These are phyloP conservation scores for Acanthamoeba divionensis DNA, from an alignment of 208 protist genomes.

Conservation along the genomic window DNA sequence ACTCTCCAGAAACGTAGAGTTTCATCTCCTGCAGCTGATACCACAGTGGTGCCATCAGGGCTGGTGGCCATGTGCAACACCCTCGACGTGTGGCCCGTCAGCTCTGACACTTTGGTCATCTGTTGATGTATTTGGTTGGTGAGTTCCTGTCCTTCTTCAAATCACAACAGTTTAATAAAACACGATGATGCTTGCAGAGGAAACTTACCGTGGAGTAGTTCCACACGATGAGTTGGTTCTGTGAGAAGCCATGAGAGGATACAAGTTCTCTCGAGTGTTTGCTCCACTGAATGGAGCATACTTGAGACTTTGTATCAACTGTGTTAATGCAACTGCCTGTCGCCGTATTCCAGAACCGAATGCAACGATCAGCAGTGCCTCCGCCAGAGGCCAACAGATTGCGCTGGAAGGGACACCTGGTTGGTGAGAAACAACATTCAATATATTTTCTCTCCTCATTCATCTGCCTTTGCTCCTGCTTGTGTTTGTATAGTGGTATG, in stretches of 20 bases:
- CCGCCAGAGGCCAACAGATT: slow-evolving; percentile 95
- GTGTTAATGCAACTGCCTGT: slow-evolving; percentile 88
- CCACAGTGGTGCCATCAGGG: slow-evolving; percentile 89
- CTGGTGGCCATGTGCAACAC: slow-evolving; percentile 96
- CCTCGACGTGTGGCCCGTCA: slow-evolving; percentile 95
- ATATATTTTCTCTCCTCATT: too few species aligned
- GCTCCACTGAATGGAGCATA: slow-evolving; percentile 94
- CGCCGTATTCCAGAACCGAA: slow-evolving; percentile 97
- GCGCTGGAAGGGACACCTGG: slow-evolving; percentile 81
- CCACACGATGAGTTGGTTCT: slow-evolving; percentile 98
- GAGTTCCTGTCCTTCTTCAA: too few species aligned
- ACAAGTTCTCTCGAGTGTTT: slow-evolving; percentile 93
- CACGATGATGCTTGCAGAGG: too few species aligned
- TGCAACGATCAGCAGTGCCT: slow-evolving; percentile 94
- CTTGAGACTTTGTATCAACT: slow-evolving; percentile 94
- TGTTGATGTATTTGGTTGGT: too few species aligned
- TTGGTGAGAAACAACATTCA: too few species aligned
- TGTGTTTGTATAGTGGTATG: slow-evolving; percentile 78
- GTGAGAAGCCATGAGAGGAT: slow-evolving; percentile 95
- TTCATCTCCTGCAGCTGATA: slow-evolving; percentile 80
- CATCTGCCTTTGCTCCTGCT: too few species aligned
- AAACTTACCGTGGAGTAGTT: slow-evolving; percentile 97
- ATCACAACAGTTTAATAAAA: too few species aligned
- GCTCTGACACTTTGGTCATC: slow-evolving; percentile 94
- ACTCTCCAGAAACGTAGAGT: slow-evolving; percentile 88